Base-by-base conservation (phyloP, 371 early-diverging fungal genomes). In the Conidiobolus incongruus region DNA sequence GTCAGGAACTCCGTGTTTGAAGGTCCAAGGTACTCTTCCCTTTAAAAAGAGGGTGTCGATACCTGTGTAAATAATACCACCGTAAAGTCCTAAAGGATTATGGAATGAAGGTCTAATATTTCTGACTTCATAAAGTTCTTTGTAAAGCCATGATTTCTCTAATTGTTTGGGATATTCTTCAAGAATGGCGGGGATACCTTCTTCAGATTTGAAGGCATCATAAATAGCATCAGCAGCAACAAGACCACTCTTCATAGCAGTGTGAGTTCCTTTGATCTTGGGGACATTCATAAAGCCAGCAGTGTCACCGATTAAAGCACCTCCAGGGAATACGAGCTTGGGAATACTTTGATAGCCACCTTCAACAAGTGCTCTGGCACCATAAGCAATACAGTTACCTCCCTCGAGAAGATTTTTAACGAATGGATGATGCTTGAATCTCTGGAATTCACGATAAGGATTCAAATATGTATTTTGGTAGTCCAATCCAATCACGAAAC, bases 211-310 rank as follows among this genome's bases (percentile, higher is more conserved):
- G 38, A 91, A 43, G 1, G 69, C 66, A 4, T 75, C 71, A 52
- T 66, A 83, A 8, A 78, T 70, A 20, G 88, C 68, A 51, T 96
- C 97, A 30, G 82, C 85, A 22, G 81, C 83, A 24, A 84, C 50
- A 65, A 85, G 87, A 42, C 95, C 95, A 17, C 83, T 82, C 57
- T 88, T 88, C 93, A 96, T 95, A 44, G 97, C 93, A 21, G 86
- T 90, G 63, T 96, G 97, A 0, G 94, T 96, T 28, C 97, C 97
- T 66, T 96, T 96, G 55, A 96, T 91, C 64, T 96, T 96, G 46
- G 94, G 85, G 35, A 96, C 76, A 59, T 96, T 96, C 53, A 96
- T 47, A 62, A 93, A 90, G 2, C 97, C 95, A 38, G 97, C 97
- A 0, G 93, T 75, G 57, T 88, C 88, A 21, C 97, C 97, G 50